Percentiles rank a stretch among this genome's conserved stretches.
These are phyloP conservation scores for Esteya vermicola DNA, from an alignment of 2,329 filamentous ascomycete genomes.

Conservation along the genomic window DNA sequence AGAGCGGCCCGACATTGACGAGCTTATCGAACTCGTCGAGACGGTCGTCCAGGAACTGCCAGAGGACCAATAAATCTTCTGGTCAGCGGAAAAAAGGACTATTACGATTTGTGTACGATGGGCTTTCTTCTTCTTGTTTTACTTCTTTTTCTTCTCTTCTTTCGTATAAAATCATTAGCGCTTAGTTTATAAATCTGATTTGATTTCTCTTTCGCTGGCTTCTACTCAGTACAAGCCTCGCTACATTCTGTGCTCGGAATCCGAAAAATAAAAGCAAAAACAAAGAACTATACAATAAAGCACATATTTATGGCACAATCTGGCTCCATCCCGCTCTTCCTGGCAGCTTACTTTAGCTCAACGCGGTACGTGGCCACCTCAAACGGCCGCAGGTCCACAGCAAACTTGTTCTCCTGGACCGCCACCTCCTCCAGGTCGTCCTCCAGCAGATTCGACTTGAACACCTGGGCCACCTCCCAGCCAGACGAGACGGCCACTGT, in stretches of 20 bases:
- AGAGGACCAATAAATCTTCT: conserved; percentile 26
- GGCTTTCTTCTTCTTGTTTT: no score
- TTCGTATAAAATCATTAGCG: no score
- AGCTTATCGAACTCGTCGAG: conserved; percentile 69
- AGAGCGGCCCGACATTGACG: conserved; percentile 76
- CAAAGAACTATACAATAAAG: not conserved
- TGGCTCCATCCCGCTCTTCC: not conserved
- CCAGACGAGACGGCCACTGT: conserved; percentile 40
- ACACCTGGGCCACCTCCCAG: conserved; percentile 60
- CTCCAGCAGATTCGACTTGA: conserved; percentile 77
- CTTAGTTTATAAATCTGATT: no score
- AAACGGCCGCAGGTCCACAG: conserved; percentile 60
- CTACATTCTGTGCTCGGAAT: no score
- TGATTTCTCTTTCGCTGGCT: no score
- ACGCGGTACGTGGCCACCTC: conserved; percentile 62
- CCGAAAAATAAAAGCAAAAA: no score
- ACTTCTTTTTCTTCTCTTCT: no score
- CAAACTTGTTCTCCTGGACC: conserved; percentile 26
- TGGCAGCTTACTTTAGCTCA: conserved; percentile 8
- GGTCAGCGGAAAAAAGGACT: no score
- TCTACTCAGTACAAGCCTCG: no score
- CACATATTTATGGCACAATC: not conserved
- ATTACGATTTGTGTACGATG: no score
- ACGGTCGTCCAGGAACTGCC: conserved; percentile 53
- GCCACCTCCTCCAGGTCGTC: conserved; percentile 62